Base-by-base conservation (phyloP, 768 basidiomycete genomes). In the Amylocystis lapponica region DNA sequence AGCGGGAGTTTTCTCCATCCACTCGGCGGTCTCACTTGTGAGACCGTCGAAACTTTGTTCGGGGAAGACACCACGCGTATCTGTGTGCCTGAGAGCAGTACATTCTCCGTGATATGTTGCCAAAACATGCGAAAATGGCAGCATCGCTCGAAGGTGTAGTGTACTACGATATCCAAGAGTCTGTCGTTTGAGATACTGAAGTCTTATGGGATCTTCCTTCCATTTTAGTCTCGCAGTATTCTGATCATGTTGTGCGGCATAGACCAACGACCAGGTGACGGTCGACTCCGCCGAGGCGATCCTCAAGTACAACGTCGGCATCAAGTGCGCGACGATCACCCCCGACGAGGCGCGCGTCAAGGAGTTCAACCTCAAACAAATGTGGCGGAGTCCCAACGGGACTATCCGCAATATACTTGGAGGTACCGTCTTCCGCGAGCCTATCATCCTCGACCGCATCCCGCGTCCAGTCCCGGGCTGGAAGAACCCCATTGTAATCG, bases 271-370 rank as follows among this genome's bases (percentile, higher is more conserved):
- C 68, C 70, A 85, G 66, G 83, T 99, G 26, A 99, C 96, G 5
- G 63, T 90, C 47, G 93, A 97, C 10, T 86, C 93, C 21, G 94
- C 95, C 14, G 81, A 97, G 53, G 96, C 96, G 43, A 97, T 97
- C 62, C 74, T 87, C 45, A 76, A 96, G 66, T 81, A 96, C 77
- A 83, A 83, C 50, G 96, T 99, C 51, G 96, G 95, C 50, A 93
- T 98, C 71, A 99, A 99, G 67, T 99, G 95, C 69, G 95, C 94
- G 30, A 98, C 95, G 34, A 98, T 98, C 68, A 99, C 96, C 1
- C 96, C 96, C 5, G 96, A 99, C 61, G 95, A 98, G 63, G 91
- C 82, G 19, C 85, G 94, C 45, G 92, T 97, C 36, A 69, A 93
- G 61, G 96, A 98, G 67, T 99, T 96, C 78, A 89, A 92, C 38